Conservation (phyloP, 805 yeast genomes). For the Teunomyces gatunensis region DNA sequence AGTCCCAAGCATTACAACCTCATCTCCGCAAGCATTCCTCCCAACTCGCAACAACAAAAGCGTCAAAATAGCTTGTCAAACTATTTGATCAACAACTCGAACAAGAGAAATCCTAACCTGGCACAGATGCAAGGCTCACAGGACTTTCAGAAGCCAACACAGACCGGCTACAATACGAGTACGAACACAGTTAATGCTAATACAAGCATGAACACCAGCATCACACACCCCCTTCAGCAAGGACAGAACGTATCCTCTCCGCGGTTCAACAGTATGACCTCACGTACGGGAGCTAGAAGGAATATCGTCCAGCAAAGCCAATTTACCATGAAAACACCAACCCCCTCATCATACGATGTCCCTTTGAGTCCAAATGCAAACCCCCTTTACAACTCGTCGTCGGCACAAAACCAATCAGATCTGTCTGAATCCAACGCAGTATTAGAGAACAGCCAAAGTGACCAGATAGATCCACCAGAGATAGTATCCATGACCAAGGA, state of each 20-base stretch:
- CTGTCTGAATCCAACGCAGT: slow-evolving; percentile 39
- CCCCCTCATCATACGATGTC: slow-evolving; percentile 40
- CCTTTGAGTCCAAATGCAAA: slow-evolving; percentile 39
- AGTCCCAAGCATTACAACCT: background rate
- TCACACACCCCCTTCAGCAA: slow-evolving; percentile 8
- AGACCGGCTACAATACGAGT: slow-evolving; percentile 1
- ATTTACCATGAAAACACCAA: slow-evolving; percentile 32
- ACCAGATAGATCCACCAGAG: slow-evolving; percentile 2
- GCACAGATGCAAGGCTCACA: slow-evolving; percentile 10
- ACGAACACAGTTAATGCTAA: slow-evolving; percentile 7
- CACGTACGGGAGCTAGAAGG: slow-evolving; percentile 13
- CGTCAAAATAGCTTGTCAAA: slow-evolving; percentile 41
- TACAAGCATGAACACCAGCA: slow-evolving; percentile 14
- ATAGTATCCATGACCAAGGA: slow-evolving; percentile 4
- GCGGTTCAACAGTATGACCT: slow-evolving; percentile 4
- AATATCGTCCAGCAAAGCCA: slow-evolving; percentile 16
- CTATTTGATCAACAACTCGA: slow-evolving; percentile 29
- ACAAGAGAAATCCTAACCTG: slow-evolving; percentile 33
- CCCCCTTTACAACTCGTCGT: slow-evolving; percentile 21
- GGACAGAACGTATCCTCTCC: slow-evolving; percentile 9
- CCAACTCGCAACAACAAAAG: slow-evolving; percentile 26
- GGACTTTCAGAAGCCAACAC: slow-evolving; percentile 5
- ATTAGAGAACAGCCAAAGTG: slow-evolving; percentile 14
- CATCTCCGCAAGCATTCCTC: slow-evolving; percentile 1
- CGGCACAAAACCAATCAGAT: slow-evolving; percentile 35